Base-by-base conservation (phyloP, 2,329 filamentous ascomycete genomes). In the Aspergillus alliaceus region DNA sequence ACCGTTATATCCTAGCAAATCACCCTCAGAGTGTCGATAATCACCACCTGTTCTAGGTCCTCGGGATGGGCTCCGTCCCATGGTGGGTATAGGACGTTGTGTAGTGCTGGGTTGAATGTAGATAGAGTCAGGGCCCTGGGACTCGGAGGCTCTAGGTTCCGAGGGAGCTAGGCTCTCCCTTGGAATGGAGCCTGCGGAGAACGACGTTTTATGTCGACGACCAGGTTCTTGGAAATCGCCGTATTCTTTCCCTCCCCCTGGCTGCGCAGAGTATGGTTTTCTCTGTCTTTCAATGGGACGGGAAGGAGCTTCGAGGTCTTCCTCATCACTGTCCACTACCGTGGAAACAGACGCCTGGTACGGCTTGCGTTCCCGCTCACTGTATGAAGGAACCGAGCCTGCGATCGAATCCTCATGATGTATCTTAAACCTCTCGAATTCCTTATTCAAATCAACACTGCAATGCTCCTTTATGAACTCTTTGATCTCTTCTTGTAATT, bases 231-330 rank as follows among this genome's bases (percentile, higher is more conserved):
- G 54, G 3, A 62, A 12, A n/a, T 79, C 78, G 15, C 80, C 77
- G 58, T 86, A 83, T 3, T 77, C 69, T 68, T 86, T 88, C 7
- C 85, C 86, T 25, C 74, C 77, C 9, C 85, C 85, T 15, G 85
- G 84, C 24, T 82, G 81, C 1, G 82, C 82, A 25, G 74, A 77
- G 65, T 89, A 90, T 0, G 87, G 87, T 59, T 89, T 84, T 35
- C 87, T 78, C 64, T 89, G 84, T 6, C 87, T 82, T 66, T 90
- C 87, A 47, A 89, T 82, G 1, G 84, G 83, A 1, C 80, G 75
- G 0, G 77, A 68, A 0, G 79, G 71, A 1, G 75, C 69, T 14
- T 69, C 60, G 27, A 77, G 75, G n/a, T 79, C 73, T 20, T 70
- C 71, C 20, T 73, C 77, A 22, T 75, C 72, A 35, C 72, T 76